Evolutionary conservation across 192 early-diverging fungal genomes (phyloP), one percentile per base, ranked within the genome.

Genomic region (Rhizoclosmatium globosum): DNA sequence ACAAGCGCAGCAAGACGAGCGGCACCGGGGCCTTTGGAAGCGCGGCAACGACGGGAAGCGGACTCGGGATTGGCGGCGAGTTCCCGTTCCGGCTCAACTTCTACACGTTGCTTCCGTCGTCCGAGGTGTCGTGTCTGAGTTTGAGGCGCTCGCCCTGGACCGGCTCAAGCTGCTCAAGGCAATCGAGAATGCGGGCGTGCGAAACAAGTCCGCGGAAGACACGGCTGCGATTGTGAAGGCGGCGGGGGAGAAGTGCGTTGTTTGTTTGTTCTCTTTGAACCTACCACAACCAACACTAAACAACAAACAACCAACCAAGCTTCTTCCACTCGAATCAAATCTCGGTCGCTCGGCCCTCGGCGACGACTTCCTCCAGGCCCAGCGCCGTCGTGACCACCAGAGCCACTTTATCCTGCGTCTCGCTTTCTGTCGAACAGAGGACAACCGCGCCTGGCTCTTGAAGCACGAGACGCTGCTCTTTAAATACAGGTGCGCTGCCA

Each of bases 131-230:
- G 57, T 94, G 57, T 87, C 85, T 45, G 92, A 94, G 47, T 94
- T 95, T 83, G 93, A 95, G 77, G 73, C 82, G 21, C 92, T 83
- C 76, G 91, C 93, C 0, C 86, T 95, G 19, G 92, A 93, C 81
- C 87, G 94, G 45, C 87, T 95, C 47, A 58, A 72, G 60, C 94
- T 99, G 38, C 90, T 98, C 57, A 91, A 93, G 64, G 86, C 93
- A 17, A 83, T 99, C 56, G 95, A 97, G 71, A 93, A 90, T 21
- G 94, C 94, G 46, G 87, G 85, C 71, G 82, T 97, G 62, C 91
- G 96, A 21, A 90, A 73, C 60, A 81, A 82, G 50, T 62, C 45
- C 42, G 71, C 47, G n/a, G 73, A 60, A 3, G 72, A 81, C 31
- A 69, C 59, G 9, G 50, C 64, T 50, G 47, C 47, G 19, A 68